Conservation (phyloP, 805 yeast species). For the Teunomyces gatunensis region DNA sequence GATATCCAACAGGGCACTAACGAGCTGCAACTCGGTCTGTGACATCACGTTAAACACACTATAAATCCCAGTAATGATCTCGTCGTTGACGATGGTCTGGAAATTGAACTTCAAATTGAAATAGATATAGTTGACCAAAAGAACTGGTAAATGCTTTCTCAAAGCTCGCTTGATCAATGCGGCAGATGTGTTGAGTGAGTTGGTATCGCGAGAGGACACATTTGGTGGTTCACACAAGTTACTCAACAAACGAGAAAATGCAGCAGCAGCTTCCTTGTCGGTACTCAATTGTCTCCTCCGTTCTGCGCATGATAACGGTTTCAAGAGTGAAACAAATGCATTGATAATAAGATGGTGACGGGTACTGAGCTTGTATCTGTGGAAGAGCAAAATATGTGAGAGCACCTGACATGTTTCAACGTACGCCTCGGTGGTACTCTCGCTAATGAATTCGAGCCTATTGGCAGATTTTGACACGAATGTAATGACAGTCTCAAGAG, state of each 20-base stretch:
- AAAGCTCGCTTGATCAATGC: constrained; percentile 56
- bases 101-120: constrained; percentile 52
- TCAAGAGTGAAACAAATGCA: constrained; percentile 50
- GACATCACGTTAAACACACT: constrained; percentile 69
- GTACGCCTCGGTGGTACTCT: constrained; percentile 6
- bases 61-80: constrained; percentile 55
- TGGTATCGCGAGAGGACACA: constrained; percentile 23
- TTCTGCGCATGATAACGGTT: constrained; percentile 35
- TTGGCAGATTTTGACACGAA: constrained; percentile 28
- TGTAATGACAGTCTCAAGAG: constrained; percentile 54
- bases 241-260: constrained; percentile 56
- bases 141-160: constrained; percentile 59
- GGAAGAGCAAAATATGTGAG: constrained; percentile 62
- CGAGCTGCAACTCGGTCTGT: constrained; percentile 57
- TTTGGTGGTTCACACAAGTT: constrained; percentile 71
- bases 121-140: constrained; percentile 58
- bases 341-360: constrained; percentile 68
- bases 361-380: constrained; percentile 65
- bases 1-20: constrained; percentile 63
- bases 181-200: constrained; percentile 52
- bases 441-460: not conserved
- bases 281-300: constrained; percentile 13
- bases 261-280: constrained; percentile 39
- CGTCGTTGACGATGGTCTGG: constrained; percentile 43
- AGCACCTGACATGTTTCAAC: constrained; percentile 46